These are phyloP conservation scores for Tetrahymena thermophila DNA, from an alignment of 73 alveolate species.

Conservation along the genomic window DNA sequence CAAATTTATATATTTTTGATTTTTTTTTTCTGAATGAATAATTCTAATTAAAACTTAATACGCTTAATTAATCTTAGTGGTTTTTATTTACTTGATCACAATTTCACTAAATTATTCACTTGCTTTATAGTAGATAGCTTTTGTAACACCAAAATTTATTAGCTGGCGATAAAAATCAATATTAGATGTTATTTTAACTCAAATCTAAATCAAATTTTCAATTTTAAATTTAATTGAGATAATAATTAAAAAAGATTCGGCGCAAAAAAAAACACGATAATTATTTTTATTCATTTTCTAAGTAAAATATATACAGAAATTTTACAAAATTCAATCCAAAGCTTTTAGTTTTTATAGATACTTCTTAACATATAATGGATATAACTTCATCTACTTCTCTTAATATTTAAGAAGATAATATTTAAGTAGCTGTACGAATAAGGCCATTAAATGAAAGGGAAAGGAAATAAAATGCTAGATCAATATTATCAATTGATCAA, in stretches of 20 bases:
- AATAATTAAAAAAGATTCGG: background rate
- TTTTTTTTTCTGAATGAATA: too few species aligned
- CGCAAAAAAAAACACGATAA: background rate
- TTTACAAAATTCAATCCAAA: too few species aligned
- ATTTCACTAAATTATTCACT: background rate
- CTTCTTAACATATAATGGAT: background rate
- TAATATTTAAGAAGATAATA: background rate
- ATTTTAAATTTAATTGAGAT: background rate
- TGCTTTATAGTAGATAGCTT: background rate
- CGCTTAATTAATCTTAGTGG: too few species aligned
- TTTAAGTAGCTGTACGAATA: constrained; percentile 1
- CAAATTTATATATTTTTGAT: too few species aligned
- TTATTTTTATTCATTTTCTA: background rate
- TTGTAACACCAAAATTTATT: background rate
- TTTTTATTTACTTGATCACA: too few species aligned
- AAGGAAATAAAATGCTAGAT: constrained; percentile 4
- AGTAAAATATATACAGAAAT: background rate
- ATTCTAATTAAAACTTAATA: too few species aligned
- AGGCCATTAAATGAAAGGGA: constrained; percentile 16
- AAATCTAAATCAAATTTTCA: background rate
- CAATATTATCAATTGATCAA: background rate
- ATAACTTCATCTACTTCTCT: background rate
- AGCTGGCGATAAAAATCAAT: background rate
- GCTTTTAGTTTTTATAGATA: too few species aligned
- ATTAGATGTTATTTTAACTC: background rate